A percentile compares a stretch with the other conserved stretches of the same genome.
Evolutionary conservation across 768 basidiomycete genomes (phyloP).

Genomic region (Macrolepiota dolichaula): DNA sequence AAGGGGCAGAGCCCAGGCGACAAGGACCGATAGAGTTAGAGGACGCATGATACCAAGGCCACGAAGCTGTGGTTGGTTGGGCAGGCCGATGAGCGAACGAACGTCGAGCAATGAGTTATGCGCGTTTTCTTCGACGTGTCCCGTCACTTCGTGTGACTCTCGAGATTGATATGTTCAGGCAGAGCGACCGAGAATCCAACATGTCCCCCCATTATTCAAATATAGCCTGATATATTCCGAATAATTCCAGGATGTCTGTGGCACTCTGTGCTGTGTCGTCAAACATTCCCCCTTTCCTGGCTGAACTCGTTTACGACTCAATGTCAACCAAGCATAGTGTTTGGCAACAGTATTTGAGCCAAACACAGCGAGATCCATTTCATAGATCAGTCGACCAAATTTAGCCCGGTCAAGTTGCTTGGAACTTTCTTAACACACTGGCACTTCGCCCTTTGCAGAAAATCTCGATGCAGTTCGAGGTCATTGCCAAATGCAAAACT

Average conservation of each 20-base stretch:
- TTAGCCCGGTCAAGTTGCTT: background rate
- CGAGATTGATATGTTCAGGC: background rate
- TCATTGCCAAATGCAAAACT: slow-evolving; percentile 77
- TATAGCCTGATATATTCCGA: background rate
- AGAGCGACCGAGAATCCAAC: too few relatives aligned
- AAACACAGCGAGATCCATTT: background rate
- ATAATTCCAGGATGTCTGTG: background rate
- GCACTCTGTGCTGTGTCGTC: background rate
- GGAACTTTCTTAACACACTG: slow-evolving; percentile 11
- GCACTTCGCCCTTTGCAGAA: slow-evolving; percentile 16
- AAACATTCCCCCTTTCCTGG: background rate
- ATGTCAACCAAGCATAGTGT: background rate
- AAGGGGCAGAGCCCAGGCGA: slow-evolving; percentile 11
- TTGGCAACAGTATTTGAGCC: background rate
- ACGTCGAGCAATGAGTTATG: slow-evolving; percentile 6
- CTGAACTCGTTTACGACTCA: background rate
- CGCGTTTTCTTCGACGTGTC: slow-evolving; percentile 11
- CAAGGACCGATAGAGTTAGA: slow-evolving; percentile 16
- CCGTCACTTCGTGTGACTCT: slow-evolving; percentile 8
- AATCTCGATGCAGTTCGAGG: slow-evolving; percentile 71
- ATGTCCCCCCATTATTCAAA: background rate
- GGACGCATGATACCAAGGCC: slow-evolving; percentile 20
- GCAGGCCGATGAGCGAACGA: slow-evolving; percentile 5
- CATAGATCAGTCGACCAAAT: slow-evolving; percentile 5
- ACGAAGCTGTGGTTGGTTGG: background rate